Conservation (phyloP, 345 rosid genomes). For the Excoecaria cochinchinensis region DNA sequence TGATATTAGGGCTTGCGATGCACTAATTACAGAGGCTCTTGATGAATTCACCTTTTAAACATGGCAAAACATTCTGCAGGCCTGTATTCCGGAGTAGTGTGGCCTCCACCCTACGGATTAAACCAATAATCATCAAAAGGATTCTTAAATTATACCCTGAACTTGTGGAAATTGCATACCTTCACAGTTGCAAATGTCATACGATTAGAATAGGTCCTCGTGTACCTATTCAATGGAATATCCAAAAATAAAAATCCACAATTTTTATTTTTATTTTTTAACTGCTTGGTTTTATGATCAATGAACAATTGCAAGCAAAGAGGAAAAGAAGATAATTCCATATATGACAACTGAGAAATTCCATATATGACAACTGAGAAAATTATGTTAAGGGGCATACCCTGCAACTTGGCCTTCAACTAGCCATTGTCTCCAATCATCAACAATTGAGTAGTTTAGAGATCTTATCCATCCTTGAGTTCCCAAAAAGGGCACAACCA, state of each 20-base stretch:
- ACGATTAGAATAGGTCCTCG: constrained; percentile 55
- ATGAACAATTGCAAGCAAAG: not conserved
- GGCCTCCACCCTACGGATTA: constrained; percentile 61
- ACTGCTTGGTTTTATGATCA: not conserved
- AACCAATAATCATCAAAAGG: not conserved
- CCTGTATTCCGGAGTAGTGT: constrained; percentile 49
- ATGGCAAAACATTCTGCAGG: constrained; percentile 48
- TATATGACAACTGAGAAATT: not conserved
- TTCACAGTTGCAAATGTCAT: constrained; percentile 78
- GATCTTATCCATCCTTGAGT: constrained; percentile 33
- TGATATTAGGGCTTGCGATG: not conserved
- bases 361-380: not conserved
- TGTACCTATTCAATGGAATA: constrained; percentile 38
- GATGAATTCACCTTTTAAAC: constrained; percentile 41
- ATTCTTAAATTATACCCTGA: not conserved
- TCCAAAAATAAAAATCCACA: not conserved
- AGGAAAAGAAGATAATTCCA: not conserved
- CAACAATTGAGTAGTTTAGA: constrained; percentile 24
- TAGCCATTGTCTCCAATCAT: constrained; percentile 34
- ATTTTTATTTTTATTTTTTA: not conserved
- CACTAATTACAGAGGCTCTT: constrained; percentile 26
- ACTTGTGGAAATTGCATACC: constrained; percentile 24
- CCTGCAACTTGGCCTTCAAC: constrained; percentile 33
- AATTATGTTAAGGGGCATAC: constrained; percentile 1
- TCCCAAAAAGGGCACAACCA: constrained; percentile 24